Base-by-base conservation (phyloP, 75 land plant species). In the Gnetum montanum region DNA sequence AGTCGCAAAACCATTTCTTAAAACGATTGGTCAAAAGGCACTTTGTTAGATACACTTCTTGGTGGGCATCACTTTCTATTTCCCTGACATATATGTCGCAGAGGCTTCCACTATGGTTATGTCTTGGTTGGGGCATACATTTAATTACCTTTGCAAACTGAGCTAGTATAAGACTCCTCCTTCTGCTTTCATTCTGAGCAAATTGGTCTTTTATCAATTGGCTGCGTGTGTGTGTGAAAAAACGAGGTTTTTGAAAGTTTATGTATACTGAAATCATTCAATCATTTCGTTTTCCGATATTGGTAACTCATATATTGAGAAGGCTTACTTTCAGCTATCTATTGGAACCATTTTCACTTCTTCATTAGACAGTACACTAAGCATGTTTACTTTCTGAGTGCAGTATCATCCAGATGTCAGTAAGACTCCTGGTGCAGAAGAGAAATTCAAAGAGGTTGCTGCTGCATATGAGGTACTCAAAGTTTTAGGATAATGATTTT, bases 391-490 rank as follows among this genome's bases (percentile, higher is more conserved):
- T 3, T 1, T 31, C 28, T 57, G 43, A n/a, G 59, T 60, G 62
- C 70, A 85, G 89, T 85, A 77, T 68, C 89, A 85, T 75, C 89
- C 89, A 40, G 89, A 85, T 68, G 65, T 80, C 69, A 85, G 67
- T 49, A 85, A 78, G 70, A 50, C 49, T 29, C 67, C 75, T 37
- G 82, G 82, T 6, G 75, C 86, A 3, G 89, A 85, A 47, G 89
- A 85, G 13, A 82, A 78, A 71, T 85, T 85, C 40, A 85, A 85
- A 60, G 76, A 85, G 57, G 82, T 85, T 49, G 71, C 77, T 72
- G 82, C 89, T 58, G 89, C 89, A 29, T 85, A 85, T 66, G 89
- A 85, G 89, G 89, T 85, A 69, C 6, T 20, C 15, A 3, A 23
- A n/a, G 54, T 18, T 31, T 35, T 52, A 18, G n/a, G n/a, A n/a